Evolutionary conservation across 176 grass and related monocot species (phyloP).

Genomic region (Oryza coarctata): DNA sequence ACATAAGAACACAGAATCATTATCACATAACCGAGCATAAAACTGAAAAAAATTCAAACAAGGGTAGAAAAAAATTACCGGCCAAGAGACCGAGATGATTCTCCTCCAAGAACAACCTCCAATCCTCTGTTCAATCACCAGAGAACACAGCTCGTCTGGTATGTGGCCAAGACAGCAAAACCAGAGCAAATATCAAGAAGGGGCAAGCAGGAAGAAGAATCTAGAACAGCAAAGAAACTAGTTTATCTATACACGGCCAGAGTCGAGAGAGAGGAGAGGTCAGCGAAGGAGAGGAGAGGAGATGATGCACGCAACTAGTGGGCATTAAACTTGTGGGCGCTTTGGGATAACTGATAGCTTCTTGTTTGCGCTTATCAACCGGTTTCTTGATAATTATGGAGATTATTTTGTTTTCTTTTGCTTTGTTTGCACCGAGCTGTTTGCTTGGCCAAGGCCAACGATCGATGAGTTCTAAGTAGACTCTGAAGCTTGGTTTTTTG

Average conservation of each 20-base stretch:
- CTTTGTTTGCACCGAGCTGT: neutral
- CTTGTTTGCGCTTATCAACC: slow-evolving; percentile 18
- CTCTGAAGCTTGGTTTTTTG: slow-evolving; percentile 9
- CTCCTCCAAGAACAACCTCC: neutral
- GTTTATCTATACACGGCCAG: neutral
- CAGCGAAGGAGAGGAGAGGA: slow-evolving; percentile 8
- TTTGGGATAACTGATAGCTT: slow-evolving; percentile 15
- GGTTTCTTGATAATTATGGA: neutral
- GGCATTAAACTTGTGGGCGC: slow-evolving; percentile 28
- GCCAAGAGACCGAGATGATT: neutral
- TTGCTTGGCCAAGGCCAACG: neutral
- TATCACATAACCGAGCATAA: neutral
- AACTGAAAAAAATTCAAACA: neutral
- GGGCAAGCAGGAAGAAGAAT: slow-evolving; percentile 16
- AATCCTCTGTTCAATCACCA: neutral
- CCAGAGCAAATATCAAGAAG: neutral
- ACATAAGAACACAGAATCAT: neutral
- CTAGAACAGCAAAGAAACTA: slow-evolving; percentile 2
- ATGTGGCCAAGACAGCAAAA: neutral
- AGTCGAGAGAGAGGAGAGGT: neutral
- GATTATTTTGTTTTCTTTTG: neutral
- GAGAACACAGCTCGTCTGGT: neutral
- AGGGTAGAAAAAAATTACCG: slow-evolving; percentile 1
- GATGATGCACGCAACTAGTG: slow-evolving; percentile 21
- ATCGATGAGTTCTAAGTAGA: slow-evolving; percentile 30